phyloP scores from a whole-genome alignment of 768 basidiomycete species.

The Mrakia gelida region DNA sequence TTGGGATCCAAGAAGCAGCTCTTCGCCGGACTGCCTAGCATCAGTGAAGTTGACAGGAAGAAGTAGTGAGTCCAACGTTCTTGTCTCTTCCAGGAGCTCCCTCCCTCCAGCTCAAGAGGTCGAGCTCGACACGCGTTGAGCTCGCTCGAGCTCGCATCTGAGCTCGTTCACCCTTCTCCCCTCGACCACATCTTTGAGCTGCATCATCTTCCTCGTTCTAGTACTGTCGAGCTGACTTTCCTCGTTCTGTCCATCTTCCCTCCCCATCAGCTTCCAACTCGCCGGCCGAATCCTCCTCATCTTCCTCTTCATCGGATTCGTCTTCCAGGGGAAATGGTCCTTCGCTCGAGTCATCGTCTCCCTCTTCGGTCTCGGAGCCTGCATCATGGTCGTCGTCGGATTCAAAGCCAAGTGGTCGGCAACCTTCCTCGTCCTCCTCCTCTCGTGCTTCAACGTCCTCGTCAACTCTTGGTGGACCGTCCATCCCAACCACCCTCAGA shows the following conservation, averaged over 20 bases:
- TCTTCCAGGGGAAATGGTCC: conserved; percentile 87
- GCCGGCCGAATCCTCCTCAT: conserved; percentile 95
- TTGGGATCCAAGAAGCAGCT: conserved; percentile 79
- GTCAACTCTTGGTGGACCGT: conserved; percentile 99
- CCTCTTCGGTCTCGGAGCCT: conserved; percentile 82
- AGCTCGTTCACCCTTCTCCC: not conserved
- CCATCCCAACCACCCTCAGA: conserved; percentile 83
- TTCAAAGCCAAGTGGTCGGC: conserved; percentile 99
- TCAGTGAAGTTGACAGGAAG: conserved; percentile 92
- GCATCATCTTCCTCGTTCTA: no score
- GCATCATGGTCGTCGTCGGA: conserved; percentile 92
- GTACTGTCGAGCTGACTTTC: no score
- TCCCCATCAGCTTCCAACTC: conserved; percentile 75
- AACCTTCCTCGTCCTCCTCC: conserved; percentile 82
- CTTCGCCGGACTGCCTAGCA: conserved; percentile 83
- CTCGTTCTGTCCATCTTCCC: not conserved
- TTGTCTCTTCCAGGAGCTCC: not conserved
- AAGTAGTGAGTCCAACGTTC: conserved; percentile 71
- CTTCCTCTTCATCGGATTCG: conserved; percentile 98
- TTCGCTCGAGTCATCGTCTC: conserved; percentile 81
- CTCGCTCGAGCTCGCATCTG: not conserved
- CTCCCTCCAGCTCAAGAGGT: not conserved
- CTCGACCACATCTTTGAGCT: no score
- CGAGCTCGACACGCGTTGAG: not conserved
- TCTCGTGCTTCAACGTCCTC: conserved; percentile 94